Evolutionary conservation across 116 monocot species (phyloP).

Genomic region (Thalassia testudinum): DNA sequence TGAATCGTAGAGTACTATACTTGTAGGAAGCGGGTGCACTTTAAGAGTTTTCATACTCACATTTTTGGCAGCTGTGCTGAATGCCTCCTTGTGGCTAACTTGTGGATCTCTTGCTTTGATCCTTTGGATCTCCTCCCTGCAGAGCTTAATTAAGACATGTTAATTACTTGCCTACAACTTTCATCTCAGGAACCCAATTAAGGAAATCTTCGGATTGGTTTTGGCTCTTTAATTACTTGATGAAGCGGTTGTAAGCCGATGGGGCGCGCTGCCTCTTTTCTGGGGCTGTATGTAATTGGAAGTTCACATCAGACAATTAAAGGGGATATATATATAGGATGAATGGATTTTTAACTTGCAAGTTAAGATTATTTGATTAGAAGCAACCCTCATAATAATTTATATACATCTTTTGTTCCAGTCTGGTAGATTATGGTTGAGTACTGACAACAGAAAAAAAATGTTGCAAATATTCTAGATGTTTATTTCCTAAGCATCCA

Average conservation of each 20-base stretch:
- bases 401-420: too few relatives aligned
- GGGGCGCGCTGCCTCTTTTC: conserved; percentile 90
- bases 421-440: too few relatives aligned
- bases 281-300: conserved; percentile 39
- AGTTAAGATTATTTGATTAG: too few relatives aligned
- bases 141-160: neutral
- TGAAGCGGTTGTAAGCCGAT: conserved; percentile 87
- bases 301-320: too few relatives aligned
- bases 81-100: conserved; percentile 88
- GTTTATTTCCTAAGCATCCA: too few relatives aligned
- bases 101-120: conserved; percentile 59
- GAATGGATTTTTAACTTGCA: too few relatives aligned
- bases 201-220: neutral
- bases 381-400: too few relatives aligned
- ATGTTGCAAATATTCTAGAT: too few relatives aligned
- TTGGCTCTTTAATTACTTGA: conserved; percentile 38
- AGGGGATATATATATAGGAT: too few relatives aligned
- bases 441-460: too few relatives aligned
- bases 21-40: neutral
- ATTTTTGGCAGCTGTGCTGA: conserved; percentile 90
- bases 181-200: too few relatives aligned
- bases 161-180: too few relatives aligned
- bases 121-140: conserved; percentile 91
- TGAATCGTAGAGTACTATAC: neutral
- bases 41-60: conserved; percentile 12